Evolutionary conservation across 2,329 filamentous ascomycete genomes (phyloP).

Genomic region (Coccinonectria pachysandricola): DNA sequence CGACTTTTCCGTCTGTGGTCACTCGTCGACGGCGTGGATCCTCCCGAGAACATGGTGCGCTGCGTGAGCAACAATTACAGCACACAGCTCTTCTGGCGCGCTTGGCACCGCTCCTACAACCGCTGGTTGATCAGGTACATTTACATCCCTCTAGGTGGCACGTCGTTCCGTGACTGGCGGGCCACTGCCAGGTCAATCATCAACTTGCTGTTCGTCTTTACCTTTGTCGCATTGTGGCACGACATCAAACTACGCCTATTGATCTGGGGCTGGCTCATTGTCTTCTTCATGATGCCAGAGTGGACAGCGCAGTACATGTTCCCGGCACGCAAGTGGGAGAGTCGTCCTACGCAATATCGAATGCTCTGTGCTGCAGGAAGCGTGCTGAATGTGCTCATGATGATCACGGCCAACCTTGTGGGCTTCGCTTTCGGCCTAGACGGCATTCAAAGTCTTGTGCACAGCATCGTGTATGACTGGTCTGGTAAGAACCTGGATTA

Average conservation of each 20-base stretch:
- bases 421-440: slow-evolving; percentile 91
- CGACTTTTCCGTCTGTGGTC: slow-evolving; percentile 98
- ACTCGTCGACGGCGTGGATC: slow-evolving; percentile 80
- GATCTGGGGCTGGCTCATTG: slow-evolving; percentile 95
- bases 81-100: slow-evolving; percentile 84
- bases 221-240: slow-evolving; percentile 96
- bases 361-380: slow-evolving; percentile 71
- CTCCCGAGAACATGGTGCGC: slow-evolving; percentile 95
- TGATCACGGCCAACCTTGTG: slow-evolving; percentile 91
- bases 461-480: slow-evolving; percentile 65
- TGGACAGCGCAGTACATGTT: slow-evolving; percentile 63
- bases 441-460: slow-evolving; percentile 66
- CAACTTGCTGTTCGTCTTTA: slow-evolving; percentile 82
- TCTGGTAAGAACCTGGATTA: slow-evolving; percentile 39
- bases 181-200: slow-evolving; percentile 48
- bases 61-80: slow-evolving; percentile 95
- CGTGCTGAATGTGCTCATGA: slow-evolving; percentile 79
- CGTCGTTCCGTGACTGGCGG: slow-evolving; percentile 35
- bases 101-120: slow-evolving; percentile 93
- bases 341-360: slow-evolving; percentile 61
- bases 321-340: slow-evolving; percentile 60
- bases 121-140: slow-evolving; percentile 91
- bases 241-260: slow-evolving; percentile 85
- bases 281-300: slow-evolving; percentile 88
- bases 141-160: slow-evolving; percentile 81